Evolutionary conservation across 1,139 yeast species (phyloP).

Genomic region (Geotrichum klebahnii): DNA sequence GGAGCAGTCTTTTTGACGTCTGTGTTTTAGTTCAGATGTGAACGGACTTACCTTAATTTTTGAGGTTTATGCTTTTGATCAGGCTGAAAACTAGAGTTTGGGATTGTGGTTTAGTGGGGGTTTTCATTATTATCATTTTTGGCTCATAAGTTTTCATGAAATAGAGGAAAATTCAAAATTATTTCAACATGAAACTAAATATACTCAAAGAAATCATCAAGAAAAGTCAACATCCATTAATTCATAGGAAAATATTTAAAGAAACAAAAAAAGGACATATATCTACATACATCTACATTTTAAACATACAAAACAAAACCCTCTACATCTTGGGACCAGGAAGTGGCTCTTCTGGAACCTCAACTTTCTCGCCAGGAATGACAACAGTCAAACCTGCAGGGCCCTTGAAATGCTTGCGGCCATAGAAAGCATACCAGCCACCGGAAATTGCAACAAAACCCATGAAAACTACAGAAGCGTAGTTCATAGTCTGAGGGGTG

Average conservation of each 20-base stretch:
- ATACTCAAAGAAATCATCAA: too few species aligned
- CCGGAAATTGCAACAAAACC: conserved; percentile 20
- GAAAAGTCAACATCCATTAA: too few species aligned
- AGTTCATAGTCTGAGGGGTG: conserved; percentile 18
- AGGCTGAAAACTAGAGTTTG: not conserved
- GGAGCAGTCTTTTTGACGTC: not conserved
- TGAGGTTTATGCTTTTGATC: not conserved
- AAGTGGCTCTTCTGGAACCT: not conserved
- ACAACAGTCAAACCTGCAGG: conserved; percentile 12
- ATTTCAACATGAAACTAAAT: too few species aligned
- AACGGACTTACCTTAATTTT: not conserved
- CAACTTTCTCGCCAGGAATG: not conserved
- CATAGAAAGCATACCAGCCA: conserved; percentile 21
- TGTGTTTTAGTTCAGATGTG: too few species aligned
- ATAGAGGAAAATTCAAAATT: too few species aligned
- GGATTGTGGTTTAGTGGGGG: too few species aligned
- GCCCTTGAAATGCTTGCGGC: conserved; percentile 21
- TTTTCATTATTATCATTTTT: too few species aligned
- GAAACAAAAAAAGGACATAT: not conserved
- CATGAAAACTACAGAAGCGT: conserved; percentile 22
- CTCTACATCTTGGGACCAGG: conserved; percentile 2
- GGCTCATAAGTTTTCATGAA: too few species aligned
- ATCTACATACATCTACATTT: not conserved
- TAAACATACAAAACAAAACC: not conserved
- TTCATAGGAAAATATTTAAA: too few species aligned